Evolutionary conservation across 2,329 filamentous ascomycete species (phyloP), one percentile per base, ranked within the genome.

Genomic region (Fusarium compactum): DNA sequence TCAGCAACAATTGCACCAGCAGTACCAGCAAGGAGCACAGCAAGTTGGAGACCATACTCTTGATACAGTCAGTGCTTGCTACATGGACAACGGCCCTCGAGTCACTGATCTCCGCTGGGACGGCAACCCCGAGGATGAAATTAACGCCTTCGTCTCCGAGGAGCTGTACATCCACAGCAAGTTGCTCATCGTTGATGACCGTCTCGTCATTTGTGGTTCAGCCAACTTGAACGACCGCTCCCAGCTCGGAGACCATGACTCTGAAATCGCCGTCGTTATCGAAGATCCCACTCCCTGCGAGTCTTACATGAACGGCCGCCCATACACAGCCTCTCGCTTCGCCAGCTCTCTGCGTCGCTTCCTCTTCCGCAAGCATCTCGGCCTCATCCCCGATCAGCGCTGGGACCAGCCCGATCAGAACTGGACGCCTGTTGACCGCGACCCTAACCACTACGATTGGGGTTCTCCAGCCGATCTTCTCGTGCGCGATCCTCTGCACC

Each of bases 331-430:
- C 10, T 90, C 90, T 11, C 86, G 87, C 60, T 95, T 95, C 76
- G 94, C 94, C 2, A 84, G 93, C 8, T 93, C 91, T 2, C 90
- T 98, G 14, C 92, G 95, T 24, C 89, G 95, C 38, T 90, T 94
- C 78, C 88, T 98, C 68, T 97, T 93, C 89, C 90, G 95, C 72
- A 97, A 98, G 82, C 95, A 98, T 78, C 87, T 98, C 3, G 95
- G 95, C 45, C 86, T 97, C 11, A 85, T 97, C 12, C 90, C 91
- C 0, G 85, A 93, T 11, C 93, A 97, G 79, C 83, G 85, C 34
- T 89, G 91, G 74, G 92, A 91, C 64, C 82, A 80, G 5, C 85
- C 90, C 8, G 87, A 92, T 73, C 85, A 87, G 58, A 97, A 97
- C 81, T 95, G 93, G 73, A 89, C 91, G 56, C 93, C 94, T 0